Base-by-base conservation (phyloP, 176 grass and related monocot species). In the Pharus latifolius region DNA sequence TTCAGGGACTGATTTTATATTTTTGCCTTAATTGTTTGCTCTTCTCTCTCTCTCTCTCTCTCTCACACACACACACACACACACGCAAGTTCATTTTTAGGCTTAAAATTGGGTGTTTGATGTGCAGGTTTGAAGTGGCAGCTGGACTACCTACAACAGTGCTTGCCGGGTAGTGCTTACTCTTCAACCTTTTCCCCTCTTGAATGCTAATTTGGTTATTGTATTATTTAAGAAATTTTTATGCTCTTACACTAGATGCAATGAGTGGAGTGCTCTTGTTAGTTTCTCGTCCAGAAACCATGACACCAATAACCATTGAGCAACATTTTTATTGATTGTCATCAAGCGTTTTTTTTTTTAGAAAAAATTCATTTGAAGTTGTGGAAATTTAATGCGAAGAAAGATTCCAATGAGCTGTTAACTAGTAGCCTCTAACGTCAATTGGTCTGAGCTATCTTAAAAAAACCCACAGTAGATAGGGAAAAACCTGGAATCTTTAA, bases 131-230 rank as follows among this genome's bases (percentile, higher is more conserved):
- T 98, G 84, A 93, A 88, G 49, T 91, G 81, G 82, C 95, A 98
- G 69, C 68, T 93, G 65, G 95, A 98, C 77, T 93, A 88, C 53
- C 54, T 98, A 47, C 87, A 98, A 65, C 95, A 91, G 63, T 98
- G 90, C 63, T 89, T 98, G 38, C 87, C 90, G 28, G 95, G 95
- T 98, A 79, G 65, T 62, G 27, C 13, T 41, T 33, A 51, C 15
- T 55, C 42, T 45, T 16, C 54, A 55, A 13, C 22, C 13, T 58
- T 25, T 38, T 19, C 67, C 5, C 2, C 62, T 52, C 6, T n/a
- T 81, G 19, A 19, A 43, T 53, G 30, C n/a, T 59, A 40, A 46
- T 17, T 31, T 73, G 10, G 55, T 30, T 32, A 16, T 33, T 67
- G 2, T 63, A 24, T 7, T 54, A 69, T 3, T 43, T 19, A 61